These are phyloP conservation scores for Alopecurus myosuroides DNA, from an alignment of 176 grass and related monocot genomes.

Conservation along the genomic window DNA sequence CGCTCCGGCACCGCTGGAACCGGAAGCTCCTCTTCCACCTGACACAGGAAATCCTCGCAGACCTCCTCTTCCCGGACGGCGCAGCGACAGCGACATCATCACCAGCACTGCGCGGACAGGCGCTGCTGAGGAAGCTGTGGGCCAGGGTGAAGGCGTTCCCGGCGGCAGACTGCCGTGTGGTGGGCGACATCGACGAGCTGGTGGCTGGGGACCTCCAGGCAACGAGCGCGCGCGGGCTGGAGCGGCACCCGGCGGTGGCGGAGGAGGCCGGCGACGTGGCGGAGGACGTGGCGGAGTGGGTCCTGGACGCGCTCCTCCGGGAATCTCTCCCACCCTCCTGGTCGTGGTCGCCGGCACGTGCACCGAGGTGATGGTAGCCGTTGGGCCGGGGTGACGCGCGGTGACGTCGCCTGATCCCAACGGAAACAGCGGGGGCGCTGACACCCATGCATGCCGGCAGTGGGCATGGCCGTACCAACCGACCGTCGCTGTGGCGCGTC, in stretches of 20 bases:
- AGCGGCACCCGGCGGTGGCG: constrained; percentile 30
- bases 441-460: not conserved
- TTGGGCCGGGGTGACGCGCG: not conserved
- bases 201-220: constrained; percentile 38
- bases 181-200: constrained; percentile 73
- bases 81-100: too few relatives aligned
- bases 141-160: constrained; percentile 35
- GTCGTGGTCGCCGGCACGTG: not conserved
- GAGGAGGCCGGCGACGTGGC: constrained; percentile 48
- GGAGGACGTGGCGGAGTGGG: constrained; percentile 43
- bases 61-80: not conserved
- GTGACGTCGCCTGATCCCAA: constrained; percentile 33
- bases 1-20: constrained; percentile 69
- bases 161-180: constrained; percentile 49
- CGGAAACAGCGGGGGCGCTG: constrained; percentile 35
- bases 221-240: constrained; percentile 21
- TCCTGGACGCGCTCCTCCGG: constrained; percentile 52
- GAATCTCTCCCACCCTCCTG: constrained; percentile 11
- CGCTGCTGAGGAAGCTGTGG: constrained; percentile 44
- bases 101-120: not conserved
- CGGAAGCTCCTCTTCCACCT: constrained; percentile 84
- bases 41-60: constrained; percentile 49
- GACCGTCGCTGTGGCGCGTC: not conserved
- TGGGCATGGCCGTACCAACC: not conserved
- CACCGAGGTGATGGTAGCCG: not conserved